Evolutionary conservation across 2,329 filamentous ascomycete genomes (phyloP).

Genomic region (Pseudomassariella vexata): DNA sequence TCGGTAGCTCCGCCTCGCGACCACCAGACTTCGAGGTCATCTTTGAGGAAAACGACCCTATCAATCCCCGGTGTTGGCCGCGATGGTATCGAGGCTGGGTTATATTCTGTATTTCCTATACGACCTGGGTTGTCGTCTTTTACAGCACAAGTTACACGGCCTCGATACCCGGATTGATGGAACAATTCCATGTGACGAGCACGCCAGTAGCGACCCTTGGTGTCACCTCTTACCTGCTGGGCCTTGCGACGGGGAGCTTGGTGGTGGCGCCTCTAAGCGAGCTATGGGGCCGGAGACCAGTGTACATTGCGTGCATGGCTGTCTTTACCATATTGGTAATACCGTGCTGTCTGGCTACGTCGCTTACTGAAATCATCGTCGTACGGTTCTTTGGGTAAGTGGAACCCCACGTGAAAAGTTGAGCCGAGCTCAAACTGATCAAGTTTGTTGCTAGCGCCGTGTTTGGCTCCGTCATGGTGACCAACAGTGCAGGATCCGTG

Average conservation of each 20-base stretch:
- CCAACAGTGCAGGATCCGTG: constrained; percentile 76
- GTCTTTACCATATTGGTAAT: constrained; percentile 65
- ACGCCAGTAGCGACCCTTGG: constrained; percentile 65
- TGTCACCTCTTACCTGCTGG: constrained; percentile 72
- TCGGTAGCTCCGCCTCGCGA: constrained; percentile 35
- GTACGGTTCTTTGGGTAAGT: constrained; percentile 65
- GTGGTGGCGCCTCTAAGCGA: constrained; percentile 70
- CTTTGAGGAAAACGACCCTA: constrained; percentile 57
- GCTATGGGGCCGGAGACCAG: constrained; percentile 60
- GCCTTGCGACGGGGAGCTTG: constrained; percentile 65
- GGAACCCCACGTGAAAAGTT: background rate
- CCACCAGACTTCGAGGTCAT: constrained; percentile 65
- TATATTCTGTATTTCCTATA: constrained; percentile 38
- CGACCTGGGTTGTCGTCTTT: constrained; percentile 51
- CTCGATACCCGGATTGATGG: constrained; percentile 61
- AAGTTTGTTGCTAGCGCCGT: constrained; percentile 46
- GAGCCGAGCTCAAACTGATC: too few species aligned
- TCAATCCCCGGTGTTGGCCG: constrained; percentile 66
- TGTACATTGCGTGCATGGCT: constrained; percentile 62
- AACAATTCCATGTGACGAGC: constrained; percentile 55
- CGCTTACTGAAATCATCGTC: constrained; percentile 62
- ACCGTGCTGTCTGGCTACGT: constrained; percentile 64
- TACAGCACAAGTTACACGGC: constrained; percentile 78
- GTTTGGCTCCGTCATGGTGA: constrained; percentile 74
- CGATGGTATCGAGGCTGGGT: constrained; percentile 39